These are phyloP conservation scores for Phytomonas francai DNA, from an alignment of 208 protist species.

Conservation along the genomic window DNA sequence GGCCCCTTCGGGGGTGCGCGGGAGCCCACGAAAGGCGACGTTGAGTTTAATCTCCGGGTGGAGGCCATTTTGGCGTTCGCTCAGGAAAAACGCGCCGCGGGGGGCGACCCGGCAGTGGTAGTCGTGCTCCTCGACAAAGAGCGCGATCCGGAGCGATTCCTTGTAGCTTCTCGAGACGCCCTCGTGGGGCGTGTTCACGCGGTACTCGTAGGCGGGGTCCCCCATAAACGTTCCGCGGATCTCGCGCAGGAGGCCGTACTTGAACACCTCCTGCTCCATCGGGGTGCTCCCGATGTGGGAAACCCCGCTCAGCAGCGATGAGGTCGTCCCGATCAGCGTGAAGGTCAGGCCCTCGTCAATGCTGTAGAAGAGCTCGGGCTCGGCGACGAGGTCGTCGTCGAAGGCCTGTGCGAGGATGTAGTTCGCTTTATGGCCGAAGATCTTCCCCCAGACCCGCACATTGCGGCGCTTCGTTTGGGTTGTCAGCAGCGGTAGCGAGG, in stretches of 20 bases:
- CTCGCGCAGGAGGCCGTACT: conserved; percentile 52
- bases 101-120: conserved; percentile 77
- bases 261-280: conserved; percentile 31
- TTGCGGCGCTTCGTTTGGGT: conserved; percentile 50
- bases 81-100: conserved; percentile 65
- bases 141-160: conserved; percentile 70
- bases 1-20: conserved; percentile 28
- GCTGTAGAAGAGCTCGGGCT: conserved; percentile 76
- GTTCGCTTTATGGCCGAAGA: conserved; percentile 77
- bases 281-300: too few relatives aligned
- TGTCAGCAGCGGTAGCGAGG: conserved; percentile 61
- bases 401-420: conserved; percentile 78
- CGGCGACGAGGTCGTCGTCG: conserved; percentile 63
- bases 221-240: conserved; percentile 74
- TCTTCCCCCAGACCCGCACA: conserved; percentile 76
- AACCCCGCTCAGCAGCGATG: conserved; percentile 38
- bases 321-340: conserved; percentile 64
- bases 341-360: conserved; percentile 74
- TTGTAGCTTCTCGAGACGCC: conserved; percentile 32
- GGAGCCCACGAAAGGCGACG: conserved; percentile 46
- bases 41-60: conserved; percentile 28
- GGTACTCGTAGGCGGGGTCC: conserved; percentile 85
- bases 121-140: conserved; percentile 78
- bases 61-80: conserved; percentile 24
- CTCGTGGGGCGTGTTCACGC: conserved; percentile 17